Base-by-base conservation (phyloP, 305 asterid species). In the Rubia occidens region DNA sequence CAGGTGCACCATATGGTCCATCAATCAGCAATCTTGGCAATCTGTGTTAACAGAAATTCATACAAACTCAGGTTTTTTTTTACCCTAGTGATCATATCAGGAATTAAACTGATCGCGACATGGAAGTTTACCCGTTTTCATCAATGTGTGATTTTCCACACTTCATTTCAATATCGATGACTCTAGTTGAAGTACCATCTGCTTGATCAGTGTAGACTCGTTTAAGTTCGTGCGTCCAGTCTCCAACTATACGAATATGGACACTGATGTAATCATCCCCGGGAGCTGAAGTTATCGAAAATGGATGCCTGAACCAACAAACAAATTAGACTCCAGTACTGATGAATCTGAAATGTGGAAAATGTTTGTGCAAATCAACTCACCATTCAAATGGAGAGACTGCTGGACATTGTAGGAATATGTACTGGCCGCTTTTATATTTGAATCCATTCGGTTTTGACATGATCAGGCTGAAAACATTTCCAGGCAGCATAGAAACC, bases 1-100 rank as follows among this genome's bases (percentile, higher is more conserved):
- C 97, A 43, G 97, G 94, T 67, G 96, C 96, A 24, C 98, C 98
- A 51, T 91, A 89, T 60, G 98, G 96, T 74, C 97, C 97, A 71
- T 89, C 96, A 4, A 88, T 90, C 7, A 87, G 84, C 82, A 92
- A 66, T 78, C 88, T 81, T 64, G 96, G 96, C 66, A 86, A 82
- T 67, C 96, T 89, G 91, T 80, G 71, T 74, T 14, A 18, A 3
- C 1, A 45, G 45, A 35, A 62, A 11, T 56, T 69, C 49, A 37
- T 20, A 39, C n/a, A 4, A 35, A 35, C 69, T 55, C 60, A 55
- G 60, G 0, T 14, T 5, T 20, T 55, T 55, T 18, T 21, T 18
- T 24, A 0, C 0, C 29, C 4, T 18, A 55, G 5, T 55, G 32
- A n/a, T 20, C 60, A 18, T 2, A 55, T 18, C 29, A 21, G 5